A percentile compares a stretch with the other conserved stretches of the same genome.
phyloP scores from a whole-genome alignment of 148 eudicot genomes.

The Beta vulgaris region DNA sequence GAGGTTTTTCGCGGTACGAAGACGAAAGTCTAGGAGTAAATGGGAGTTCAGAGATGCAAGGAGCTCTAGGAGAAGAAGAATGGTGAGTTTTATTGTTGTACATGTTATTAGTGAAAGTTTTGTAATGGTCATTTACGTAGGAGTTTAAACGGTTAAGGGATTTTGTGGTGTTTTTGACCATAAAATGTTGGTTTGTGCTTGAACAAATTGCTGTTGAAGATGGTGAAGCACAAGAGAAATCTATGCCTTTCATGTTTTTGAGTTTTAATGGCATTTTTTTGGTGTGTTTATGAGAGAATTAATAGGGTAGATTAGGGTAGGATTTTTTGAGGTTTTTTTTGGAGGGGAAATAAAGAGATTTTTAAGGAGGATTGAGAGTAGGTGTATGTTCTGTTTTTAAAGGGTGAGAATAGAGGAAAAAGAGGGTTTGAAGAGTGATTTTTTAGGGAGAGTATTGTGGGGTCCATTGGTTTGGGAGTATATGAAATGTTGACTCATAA shows the following conservation, averaged over 20 bases:
- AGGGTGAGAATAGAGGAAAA: conserved; percentile 17
- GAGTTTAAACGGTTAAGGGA: conserved; percentile 38
- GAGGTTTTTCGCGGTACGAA: conserved; percentile 30
- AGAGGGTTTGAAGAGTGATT: not conserved
- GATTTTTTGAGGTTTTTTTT: not conserved
- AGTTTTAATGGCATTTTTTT: conserved; percentile 34
- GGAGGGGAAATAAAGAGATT: not conserved
- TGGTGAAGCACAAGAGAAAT: conserved; percentile 77
- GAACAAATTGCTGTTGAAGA: conserved; percentile 87
- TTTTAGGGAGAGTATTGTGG: conserved; percentile 4
- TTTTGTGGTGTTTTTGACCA: conserved; percentile 41
- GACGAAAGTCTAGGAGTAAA: conserved; percentile 46
- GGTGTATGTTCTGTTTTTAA: conserved; percentile 30
- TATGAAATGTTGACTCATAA: conserved; percentile 18
- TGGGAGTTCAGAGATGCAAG: conserved; percentile 66
- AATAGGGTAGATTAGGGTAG: not conserved
- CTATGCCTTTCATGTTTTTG: conserved; percentile 58
- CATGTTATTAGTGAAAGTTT: not conserved
- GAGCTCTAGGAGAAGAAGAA: conserved; percentile 28
- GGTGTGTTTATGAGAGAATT: not conserved
- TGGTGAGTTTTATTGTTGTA: not conserved
- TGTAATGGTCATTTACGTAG: conserved; percentile 21
- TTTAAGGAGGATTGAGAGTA: conserved; percentile 20
- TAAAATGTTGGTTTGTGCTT: conserved; percentile 50
- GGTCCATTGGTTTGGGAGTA: conserved; percentile 20